These are phyloP conservation scores for Meira miltonrushii DNA, from an alignment of 1,284 basidiomycete species.

Conservation along the genomic window DNA sequence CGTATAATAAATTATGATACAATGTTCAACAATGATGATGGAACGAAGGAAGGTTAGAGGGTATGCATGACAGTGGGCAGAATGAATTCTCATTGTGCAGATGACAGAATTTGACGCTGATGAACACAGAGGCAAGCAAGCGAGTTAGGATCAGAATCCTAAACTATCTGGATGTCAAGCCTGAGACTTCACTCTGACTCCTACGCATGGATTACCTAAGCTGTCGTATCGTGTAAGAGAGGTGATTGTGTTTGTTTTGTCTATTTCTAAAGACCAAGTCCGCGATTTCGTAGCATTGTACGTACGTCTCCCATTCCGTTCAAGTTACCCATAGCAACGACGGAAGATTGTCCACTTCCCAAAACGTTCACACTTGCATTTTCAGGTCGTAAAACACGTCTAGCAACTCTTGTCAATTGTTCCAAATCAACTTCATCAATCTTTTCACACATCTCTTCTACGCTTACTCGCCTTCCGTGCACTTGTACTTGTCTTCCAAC, in stretches of 20 bases:
- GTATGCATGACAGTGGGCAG: no score
- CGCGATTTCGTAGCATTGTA: constrained; percentile 31
- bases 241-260: not conserved
- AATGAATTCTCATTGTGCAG: no score
- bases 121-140: no score
- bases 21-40: no score
- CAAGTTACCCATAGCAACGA: constrained; percentile 44
- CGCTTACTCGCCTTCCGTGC: constrained; percentile 78
- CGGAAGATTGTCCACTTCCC: constrained; percentile 36
- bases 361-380: not conserved
- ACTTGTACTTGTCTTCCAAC: constrained; percentile 72
- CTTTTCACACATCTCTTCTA: constrained; percentile 84
- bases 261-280: constrained; percentile 23
- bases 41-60: no score
- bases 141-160: no score
- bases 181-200: no score
- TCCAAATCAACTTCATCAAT: constrained; percentile 75
- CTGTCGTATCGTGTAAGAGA: no score
- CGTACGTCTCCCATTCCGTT: constrained; percentile 42
- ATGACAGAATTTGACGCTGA: no score
- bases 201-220: no score
- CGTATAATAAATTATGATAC: no score
- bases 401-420: constrained; percentile 68
- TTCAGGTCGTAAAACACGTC: constrained; percentile 61
- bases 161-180: no score